Base-by-base conservation (phyloP, 2,329 filamentous ascomycete genomes). In the Trichoderma oligosporum region DNA sequence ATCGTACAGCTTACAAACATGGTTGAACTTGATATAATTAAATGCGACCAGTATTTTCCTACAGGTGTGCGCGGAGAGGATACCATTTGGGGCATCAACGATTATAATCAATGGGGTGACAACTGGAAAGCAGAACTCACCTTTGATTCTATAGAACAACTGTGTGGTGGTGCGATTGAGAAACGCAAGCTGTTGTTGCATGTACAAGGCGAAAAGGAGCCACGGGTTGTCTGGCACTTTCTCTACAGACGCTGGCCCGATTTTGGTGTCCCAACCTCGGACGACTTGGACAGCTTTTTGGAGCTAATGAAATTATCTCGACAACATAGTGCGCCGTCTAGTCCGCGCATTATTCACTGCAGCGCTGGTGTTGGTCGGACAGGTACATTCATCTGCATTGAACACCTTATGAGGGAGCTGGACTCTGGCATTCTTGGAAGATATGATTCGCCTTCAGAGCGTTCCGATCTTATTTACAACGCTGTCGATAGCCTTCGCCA, bases 1-100 rank as follows among this genome's bases (percentile, higher is more conserved):
- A 87, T 97, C 53, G 86, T 97, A 57, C 97, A 97, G 89, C 82
- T 99, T 61, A 99, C 93, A 2, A 90, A 91, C 69, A 93, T 91
- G 24, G 81, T 89, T 67, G 93, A 97, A 72, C 79, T 82, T 29
- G 81, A 83, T 58, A 77, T 82, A 66, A 84, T 95, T 71, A 96
- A 97, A 72, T 97, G 93, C 73, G 90, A 83, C 63, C 89, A 87
- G 42, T 99, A 99, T 73, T 97, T 92, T 63, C 92, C 92, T 0
- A 71, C 78, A 54, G 72, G 76, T 39, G 69, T 29, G 2, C 38
- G 49, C n/a, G 71, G 79, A 4, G 78, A 78, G 1, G 41, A 55
- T 29, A 55, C 31, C 51, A 12, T 36, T 41, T 79, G 78, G 66
- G 71, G 75, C 47, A 72, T 89, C 63, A 88, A 89, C 67, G 80